Conservation (phyloP, 208 protist genomes). For the Trypanosoma rangeli region DNA sequence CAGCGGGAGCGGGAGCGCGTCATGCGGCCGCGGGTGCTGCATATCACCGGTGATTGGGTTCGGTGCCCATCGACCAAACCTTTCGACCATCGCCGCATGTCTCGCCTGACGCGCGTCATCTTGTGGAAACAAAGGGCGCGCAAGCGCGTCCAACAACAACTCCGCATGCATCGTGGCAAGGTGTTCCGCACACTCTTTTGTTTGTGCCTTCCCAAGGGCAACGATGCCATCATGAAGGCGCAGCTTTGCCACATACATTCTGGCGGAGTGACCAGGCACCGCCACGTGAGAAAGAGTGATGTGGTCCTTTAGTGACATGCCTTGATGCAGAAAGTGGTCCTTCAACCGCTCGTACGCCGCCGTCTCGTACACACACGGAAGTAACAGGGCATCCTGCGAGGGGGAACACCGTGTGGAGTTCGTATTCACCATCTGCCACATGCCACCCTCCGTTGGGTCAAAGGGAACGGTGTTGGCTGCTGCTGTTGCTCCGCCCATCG, state of each 20-base stretch:
- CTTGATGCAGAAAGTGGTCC: constrained; percentile 65
- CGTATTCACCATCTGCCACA: constrained; percentile 73
- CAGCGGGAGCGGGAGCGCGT: constrained; percentile 62
- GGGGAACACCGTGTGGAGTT: constrained; percentile 60
- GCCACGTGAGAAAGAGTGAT: constrained; percentile 33
- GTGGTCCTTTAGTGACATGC: constrained; percentile 38
- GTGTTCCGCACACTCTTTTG: constrained; percentile 51
- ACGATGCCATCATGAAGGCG: constrained; percentile 37
- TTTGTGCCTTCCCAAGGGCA: constrained; percentile 60
- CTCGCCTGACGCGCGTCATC: constrained; percentile 49
- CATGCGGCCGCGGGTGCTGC: constrained; percentile 35
- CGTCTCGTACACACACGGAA: constrained; percentile 71
- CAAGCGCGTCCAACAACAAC: constrained; percentile 72
- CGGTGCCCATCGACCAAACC: constrained; percentile 75
- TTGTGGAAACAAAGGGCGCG: constrained; percentile 52
- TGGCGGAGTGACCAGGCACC: constrained; percentile 32
- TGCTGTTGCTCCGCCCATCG: background rate
- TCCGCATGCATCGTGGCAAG: constrained; percentile 86
- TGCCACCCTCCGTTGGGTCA: constrained; percentile 72
- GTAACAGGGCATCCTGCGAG: constrained; percentile 57
- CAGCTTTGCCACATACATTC: constrained; percentile 64
- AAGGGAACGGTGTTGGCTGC: constrained; percentile 16
- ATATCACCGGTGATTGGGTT: constrained; percentile 36
- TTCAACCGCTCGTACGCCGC: constrained; percentile 48
- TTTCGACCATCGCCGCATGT: constrained; percentile 52